Percentiles rank a stretch among this genome's conserved stretches.
Conservation (phyloP, 108 stramenopile species). For the Discostella pseudostelligera region DNA sequence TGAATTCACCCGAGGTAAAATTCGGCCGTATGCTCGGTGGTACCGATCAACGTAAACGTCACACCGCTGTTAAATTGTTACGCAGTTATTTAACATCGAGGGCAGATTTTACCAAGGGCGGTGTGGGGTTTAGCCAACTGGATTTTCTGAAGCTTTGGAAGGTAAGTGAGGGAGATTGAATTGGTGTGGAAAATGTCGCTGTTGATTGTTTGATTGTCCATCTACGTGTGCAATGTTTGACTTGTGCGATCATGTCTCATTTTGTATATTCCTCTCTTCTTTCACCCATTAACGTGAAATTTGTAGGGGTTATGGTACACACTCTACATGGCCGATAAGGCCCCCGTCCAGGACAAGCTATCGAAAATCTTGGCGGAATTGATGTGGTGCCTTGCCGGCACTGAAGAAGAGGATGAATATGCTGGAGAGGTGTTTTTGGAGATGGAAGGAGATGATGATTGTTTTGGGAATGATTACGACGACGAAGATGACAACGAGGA, state of each 20-base stretch:
- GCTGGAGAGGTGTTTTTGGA: conserved; percentile 76
- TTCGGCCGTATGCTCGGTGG: conserved; percentile 75
- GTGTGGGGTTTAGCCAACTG: conserved; percentile 71
- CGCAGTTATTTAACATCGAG: conserved; percentile 64
- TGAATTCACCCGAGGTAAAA: conserved; percentile 72
- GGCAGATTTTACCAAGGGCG: conserved; percentile 50
- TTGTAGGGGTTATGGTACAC: conserved; percentile 81
- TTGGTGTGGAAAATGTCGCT: background rate
- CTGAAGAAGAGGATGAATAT: conserved; percentile 86
- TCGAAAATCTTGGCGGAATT: conserved; percentile 67
- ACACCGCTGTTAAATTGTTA: conserved; percentile 68
- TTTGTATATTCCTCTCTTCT: background rate
- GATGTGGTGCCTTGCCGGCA: conserved; percentile 86
- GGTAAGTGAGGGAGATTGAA: conserved; percentile 26
- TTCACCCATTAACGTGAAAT: background rate
- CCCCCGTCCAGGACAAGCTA: conserved; percentile 85
- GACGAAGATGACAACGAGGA: conserved; percentile 19
- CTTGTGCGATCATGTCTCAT: background rate
- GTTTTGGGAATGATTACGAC: background rate
- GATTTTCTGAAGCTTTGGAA: conserved; percentile 94
- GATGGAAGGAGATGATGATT: conserved; percentile 51
- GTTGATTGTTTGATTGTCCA: conserved; percentile 1
- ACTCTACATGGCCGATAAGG: conserved; percentile 90
- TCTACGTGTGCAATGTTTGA: background rate
- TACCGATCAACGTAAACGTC: conserved; percentile 73